Evolutionary conservation across 148 eudicot species (phyloP), one percentile per base, ranked within the genome.

Genomic region (Nepenthes gracilis): DNA sequence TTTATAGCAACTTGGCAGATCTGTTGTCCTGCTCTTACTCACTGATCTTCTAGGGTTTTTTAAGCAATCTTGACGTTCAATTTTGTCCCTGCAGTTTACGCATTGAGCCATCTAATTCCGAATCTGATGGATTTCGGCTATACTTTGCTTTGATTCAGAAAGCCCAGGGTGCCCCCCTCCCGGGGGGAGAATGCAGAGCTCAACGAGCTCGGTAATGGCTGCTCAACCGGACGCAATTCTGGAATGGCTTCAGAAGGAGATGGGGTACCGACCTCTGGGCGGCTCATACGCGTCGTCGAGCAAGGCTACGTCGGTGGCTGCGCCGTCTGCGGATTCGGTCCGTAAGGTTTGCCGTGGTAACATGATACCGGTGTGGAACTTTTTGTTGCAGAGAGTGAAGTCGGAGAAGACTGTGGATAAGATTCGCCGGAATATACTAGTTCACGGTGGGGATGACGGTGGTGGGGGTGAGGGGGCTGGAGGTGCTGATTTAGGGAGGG

Each of bases 361-460:
- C 56, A 92, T 92, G 98, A 88, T 92, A 9, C 98, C 98, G 0
- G 88, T 92, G 32, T 92, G 96, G 98, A 80, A 59, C 49, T 92
- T 92, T 52, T 50, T 92, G 68, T 53, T 88, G 34, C 75, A 74
- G 67, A 76, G 99, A 60, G 96, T 89, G 67, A 89, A 85, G 64
- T 93, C 99, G 64, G 99, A 93, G 83, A 88, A 86, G 72, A 93
- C 96, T 10, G 96, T 64, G 33, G 68, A 64, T 37, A 64, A 56
- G 54, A 86, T 93, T 35, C 81, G 95, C 35, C 63, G 95, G 72
- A 93, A 93, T 64, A 81, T 93, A 37, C 65, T 81, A 0, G 95
- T 93, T 10, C 95, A 88, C 13, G 68, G 68, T 12, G 60, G 60
- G 7, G 59, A 15, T 10, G 59, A n/a, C 0, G 34, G 59, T 33